These are phyloP conservation scores for Dothidotthia symphoricarpi DNA, from an alignment of 2,329 filamentous ascomycete species.

Conservation along the genomic window DNA sequence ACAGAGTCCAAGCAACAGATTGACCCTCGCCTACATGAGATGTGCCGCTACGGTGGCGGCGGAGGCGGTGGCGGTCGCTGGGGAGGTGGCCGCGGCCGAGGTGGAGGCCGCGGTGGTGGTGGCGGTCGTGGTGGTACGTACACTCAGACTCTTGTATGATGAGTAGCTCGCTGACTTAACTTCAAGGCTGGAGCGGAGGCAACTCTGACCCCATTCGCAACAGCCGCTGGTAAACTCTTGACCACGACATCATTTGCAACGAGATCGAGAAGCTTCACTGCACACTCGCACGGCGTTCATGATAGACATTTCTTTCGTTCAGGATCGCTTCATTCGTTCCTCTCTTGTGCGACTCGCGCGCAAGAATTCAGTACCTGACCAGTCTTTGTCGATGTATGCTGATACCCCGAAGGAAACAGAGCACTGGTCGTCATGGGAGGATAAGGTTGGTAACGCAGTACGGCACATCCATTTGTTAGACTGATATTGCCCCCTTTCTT, in stretches of 20 bases:
- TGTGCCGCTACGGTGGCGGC: constrained; percentile 87
- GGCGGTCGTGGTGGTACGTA: constrained; percentile 54
- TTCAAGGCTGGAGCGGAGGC: constrained; percentile 41
- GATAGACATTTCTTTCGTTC: constrained; percentile 24
- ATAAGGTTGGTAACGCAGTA: constrained; percentile 8
- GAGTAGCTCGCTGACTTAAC: no score
- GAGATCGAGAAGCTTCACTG: constrained; percentile 11
- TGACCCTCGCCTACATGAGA: constrained; percentile 91
- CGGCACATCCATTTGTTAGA: constrained; percentile 23
- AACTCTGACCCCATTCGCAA: constrained; percentile 43
- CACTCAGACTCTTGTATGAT: no score
- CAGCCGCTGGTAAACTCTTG: constrained; percentile 40
- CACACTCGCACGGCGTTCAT: constrained; percentile 22
- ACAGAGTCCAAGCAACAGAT: constrained; percentile 97
- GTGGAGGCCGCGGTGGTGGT: constrained; percentile 53
- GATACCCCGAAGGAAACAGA: constrained; percentile 33
- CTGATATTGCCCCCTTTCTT: constrained; percentile 26
- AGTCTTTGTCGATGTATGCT: constrained; percentile 24
- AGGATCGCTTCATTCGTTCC: constrained; percentile 12
- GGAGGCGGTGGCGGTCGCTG: constrained; percentile 70
- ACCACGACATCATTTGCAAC: constrained; percentile 1
- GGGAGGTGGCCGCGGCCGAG: constrained; percentile 67
- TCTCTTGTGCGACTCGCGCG: constrained; percentile 5
- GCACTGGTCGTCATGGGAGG: constrained; percentile 16
- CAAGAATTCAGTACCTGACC: constrained; percentile 9